Evolutionary conservation across 495 filamentous ascomycete genomes (phyloP), one percentile per base, ranked within the genome.

Genomic region (Emericellopsis terricola): DNA sequence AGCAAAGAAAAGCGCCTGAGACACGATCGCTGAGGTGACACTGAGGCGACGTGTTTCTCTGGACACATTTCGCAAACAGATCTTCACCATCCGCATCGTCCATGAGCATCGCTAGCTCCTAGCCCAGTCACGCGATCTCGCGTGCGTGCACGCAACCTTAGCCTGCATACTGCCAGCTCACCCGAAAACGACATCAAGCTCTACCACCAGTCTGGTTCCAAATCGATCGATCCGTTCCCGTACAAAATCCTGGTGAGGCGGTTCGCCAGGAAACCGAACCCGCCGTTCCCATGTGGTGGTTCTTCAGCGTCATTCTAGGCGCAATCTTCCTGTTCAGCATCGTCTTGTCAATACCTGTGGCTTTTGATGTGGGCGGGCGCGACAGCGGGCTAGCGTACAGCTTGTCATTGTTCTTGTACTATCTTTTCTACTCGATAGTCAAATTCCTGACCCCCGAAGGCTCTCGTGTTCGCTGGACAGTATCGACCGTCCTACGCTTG

Each of bases 361-460:
- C 89, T 41, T 97, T 94, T 56, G 89, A 97, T 64, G 85, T 97
- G 47, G 89, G 89, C 50, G 89, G 89, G 33, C 74, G 84, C 51
- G 82, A 84, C 41, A 86, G 83, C 52, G 89, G 89, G 42, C 69
- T 97, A 44, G 84, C 82, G 44, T 94, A 82, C 57, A 92, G 83
- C 42, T 68, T 94, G 27, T 71, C 82, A 9, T 68, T 97, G 14
- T 78, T 85, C 23, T 58, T 62, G 41, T 94, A 91, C 62, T 94
- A 97, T 60, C 78, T 91, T 48, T 57, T 86, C 45, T 81, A 89
- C 53, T 91, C 82, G 23, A 59, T 74, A 35, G 64, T 82, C 43
- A 80, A 76, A 42, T 65, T 94, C 21, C 63, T 75, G 8, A 92
- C 85, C 3, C 86, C 87, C n/a, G 70, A 76, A 8, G 60, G 56